phyloP scores from a whole-genome alignment of 352 stramenopile species.

The Phytophthora capsici region DNA sequence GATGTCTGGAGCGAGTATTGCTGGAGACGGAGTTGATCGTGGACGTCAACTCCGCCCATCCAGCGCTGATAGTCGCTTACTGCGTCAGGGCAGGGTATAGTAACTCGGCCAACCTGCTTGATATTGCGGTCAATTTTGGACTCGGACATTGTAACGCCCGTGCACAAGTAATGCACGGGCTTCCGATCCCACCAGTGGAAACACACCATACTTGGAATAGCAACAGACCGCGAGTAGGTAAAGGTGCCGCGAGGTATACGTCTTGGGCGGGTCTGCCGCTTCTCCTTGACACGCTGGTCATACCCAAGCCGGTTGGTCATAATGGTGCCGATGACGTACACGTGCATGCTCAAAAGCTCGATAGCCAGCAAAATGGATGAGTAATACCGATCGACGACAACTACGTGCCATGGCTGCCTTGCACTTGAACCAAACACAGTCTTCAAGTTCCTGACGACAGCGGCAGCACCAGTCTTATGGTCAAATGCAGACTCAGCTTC shows the following conservation, averaged over 20 bases:
- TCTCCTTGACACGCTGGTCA: background rate
- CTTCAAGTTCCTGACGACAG: background rate
- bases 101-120: background rate
- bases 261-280: background rate
- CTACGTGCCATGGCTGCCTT: background rate
- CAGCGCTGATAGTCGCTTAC: background rate
- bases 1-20: background rate
- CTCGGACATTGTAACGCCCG: background rate
- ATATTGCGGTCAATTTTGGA: background rate
- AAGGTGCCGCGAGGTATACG: too few relatives aligned
- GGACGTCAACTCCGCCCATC: background rate
- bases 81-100: background rate
- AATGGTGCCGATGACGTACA: background rate
- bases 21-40: background rate
- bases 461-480: background rate
- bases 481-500: background rate
- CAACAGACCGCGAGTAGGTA: background rate
- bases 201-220: background rate
- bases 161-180: background rate
- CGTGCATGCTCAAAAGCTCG: background rate
- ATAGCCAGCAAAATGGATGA: background rate
- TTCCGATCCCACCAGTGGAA: background rate
- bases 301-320: background rate
- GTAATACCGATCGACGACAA: background rate
- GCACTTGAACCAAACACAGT: background rate